Evolutionary conservation across 345 rosid species (phyloP), one percentile per base, ranked within the genome.

Genomic region (Heritiera fomes): DNA sequence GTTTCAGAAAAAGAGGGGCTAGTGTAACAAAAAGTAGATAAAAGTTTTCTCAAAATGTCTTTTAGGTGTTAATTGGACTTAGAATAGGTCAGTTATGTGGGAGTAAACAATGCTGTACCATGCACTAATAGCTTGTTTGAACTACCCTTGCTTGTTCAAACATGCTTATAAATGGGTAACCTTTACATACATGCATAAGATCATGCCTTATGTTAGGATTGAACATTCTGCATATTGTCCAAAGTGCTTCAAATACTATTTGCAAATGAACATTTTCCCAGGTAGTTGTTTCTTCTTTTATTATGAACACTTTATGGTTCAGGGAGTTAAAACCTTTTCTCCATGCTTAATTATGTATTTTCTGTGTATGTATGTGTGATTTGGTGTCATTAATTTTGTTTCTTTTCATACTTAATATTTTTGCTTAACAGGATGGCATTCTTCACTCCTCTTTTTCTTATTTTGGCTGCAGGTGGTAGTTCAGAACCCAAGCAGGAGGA

Each of bases 401-500:
- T 59, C 68, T 52, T 73, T 59, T 58, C 14, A 64, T 14, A 64
- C 68, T 47, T 34, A 0, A 9, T 17, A 5, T 30, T 43, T 68
- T 61, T 47, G n/a, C 63, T 58, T 77, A 53, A 7, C 43, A 38
- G 45, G 47, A 58, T 82, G 56, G 30, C 75, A 15, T 28, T n/a
- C 7, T 53, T 58, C 76, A 60, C 52, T 69, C 52, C 56, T 70
- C 5, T 32, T 11, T 30, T 47, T 63, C 32, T 72, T 40, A 2
- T 63, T 38, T 61, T 45, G 58, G 18, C 23, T 75, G 20, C 73
- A 68, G 78, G 75, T 60, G 59, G 70, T 53, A 75, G 62, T 75
- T 62, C 69, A 71, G 78, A 79, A 45, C 28, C 84, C 32, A 86
- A 83, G 83, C 82, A 73, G 64, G 88, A 83, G 78, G 89, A 82